Percentiles rank a stretch among this genome's conserved stretches.
Conservation (phyloP, 169 alveolate genomes). For the Plasmodium coatneyi region DNA sequence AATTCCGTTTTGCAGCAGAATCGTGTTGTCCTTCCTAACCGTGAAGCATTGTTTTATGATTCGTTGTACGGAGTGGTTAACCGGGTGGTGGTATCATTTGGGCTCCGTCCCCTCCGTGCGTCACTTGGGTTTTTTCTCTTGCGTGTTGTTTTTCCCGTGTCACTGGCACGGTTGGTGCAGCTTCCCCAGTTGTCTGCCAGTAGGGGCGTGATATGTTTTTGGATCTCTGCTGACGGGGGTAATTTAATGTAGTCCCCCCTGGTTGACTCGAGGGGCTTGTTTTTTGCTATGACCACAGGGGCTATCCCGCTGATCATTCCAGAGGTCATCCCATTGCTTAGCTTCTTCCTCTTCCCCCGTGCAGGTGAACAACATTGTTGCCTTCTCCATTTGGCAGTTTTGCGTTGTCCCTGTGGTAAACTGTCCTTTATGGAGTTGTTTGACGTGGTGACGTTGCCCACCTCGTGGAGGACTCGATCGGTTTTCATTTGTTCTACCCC, state of each 20-base stretch:
- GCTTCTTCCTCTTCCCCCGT: not conserved
- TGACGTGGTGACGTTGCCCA: not conserved
- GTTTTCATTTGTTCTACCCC: not conserved
- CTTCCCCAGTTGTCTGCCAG: not conserved
- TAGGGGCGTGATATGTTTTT: not conserved
- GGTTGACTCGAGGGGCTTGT: not conserved
- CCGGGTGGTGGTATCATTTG: not conserved
- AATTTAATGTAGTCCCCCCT: not conserved
- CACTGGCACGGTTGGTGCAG: not conserved
- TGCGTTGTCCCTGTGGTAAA: not conserved
- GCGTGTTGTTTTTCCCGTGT: not conserved
- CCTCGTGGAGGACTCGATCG: not conserved
- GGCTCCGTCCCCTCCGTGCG: not conserved
- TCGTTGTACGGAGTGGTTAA: not conserved
- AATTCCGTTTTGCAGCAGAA: not conserved
- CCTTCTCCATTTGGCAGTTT: not conserved
- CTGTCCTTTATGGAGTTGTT: not conserved
- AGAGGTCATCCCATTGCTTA: too few relatives aligned
- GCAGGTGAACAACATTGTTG: not conserved
- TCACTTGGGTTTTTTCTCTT: not conserved
- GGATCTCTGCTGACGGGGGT: not conserved
- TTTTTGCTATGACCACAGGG: not conserved
- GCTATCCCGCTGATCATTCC: not conserved
- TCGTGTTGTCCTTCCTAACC: not conserved
- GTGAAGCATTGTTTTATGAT: not conserved